phyloP scores from a whole-genome alignment of 495 filamentous ascomycete species.

The Thozetella sp. region DNA sequence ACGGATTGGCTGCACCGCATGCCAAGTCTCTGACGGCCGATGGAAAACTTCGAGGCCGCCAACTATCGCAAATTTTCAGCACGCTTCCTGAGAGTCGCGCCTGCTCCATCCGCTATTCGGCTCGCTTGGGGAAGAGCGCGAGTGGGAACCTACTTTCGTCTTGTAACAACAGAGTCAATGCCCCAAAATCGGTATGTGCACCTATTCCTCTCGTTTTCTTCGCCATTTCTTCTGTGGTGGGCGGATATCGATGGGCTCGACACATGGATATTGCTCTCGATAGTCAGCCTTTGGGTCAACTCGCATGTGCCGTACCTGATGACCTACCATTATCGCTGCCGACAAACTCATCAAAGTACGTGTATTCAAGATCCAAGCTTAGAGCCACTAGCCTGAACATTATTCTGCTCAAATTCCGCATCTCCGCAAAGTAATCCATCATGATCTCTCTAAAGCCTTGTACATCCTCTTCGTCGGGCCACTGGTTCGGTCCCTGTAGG shows the following conservation, averaged over 20 bases:
- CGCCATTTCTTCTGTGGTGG: conserved; percentile 14
- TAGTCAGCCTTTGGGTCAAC: neutral
- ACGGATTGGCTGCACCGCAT: conserved; percentile 45
- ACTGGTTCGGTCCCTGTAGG: conserved; percentile 46
- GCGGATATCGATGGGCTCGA: conserved; percentile 29
- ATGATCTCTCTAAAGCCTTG: conserved; percentile 28
- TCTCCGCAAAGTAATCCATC: conserved; percentile 31
- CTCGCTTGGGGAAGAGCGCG: too few relatives aligned
- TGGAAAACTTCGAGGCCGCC: conserved; percentile 49
- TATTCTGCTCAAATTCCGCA: conserved; percentile 30
- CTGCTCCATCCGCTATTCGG: too few relatives aligned
- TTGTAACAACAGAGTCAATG: conserved; percentile 45
- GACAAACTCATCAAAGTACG: conserved; percentile 44
- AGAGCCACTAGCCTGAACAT: conserved; percentile 41
- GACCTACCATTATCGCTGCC: conserved; percentile 28
- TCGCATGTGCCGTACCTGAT: conserved; percentile 25
- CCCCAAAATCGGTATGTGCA: conserved; percentile 54
- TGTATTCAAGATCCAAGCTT: conserved; percentile 35
- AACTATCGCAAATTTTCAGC: conserved; percentile 7
- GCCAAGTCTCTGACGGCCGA: conserved; percentile 31
- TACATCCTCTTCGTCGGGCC: conserved; percentile 33
- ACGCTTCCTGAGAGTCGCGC: neutral
- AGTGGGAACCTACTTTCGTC: conserved; percentile 33
- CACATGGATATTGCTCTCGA: conserved; percentile 25
- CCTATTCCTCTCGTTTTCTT: conserved; percentile 38